These are phyloP conservation scores for Aspergillaceae sp. DNA, from an alignment of 2,329 filamentous ascomycete species.

Conservation along the genomic window DNA sequence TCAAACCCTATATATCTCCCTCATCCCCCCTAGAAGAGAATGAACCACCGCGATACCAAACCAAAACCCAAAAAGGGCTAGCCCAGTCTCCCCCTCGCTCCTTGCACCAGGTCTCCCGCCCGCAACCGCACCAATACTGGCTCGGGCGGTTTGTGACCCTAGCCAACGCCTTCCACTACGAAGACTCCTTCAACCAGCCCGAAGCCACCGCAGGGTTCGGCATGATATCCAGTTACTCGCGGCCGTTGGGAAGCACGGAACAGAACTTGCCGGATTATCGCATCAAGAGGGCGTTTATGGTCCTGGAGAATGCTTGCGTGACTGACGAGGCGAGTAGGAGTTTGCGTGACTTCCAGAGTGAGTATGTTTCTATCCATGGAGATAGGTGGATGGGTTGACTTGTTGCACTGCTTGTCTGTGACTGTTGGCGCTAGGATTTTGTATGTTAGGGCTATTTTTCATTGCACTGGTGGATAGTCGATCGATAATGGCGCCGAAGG, in stretches of 20 bases:
- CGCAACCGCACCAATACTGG: conserved; percentile 22
- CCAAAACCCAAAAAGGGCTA: not conserved
- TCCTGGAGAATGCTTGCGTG: conserved; percentile 24
- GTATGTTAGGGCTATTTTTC: too few species aligned
- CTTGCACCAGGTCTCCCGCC: conserved; percentile 13
- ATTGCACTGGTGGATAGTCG: too few species aligned
- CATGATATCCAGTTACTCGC: conserved; percentile 15
- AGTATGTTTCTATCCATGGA: conserved; percentile 16
- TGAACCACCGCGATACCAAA: not conserved
- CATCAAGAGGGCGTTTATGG: conserved; percentile 25
- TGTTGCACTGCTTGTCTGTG: not conserved
- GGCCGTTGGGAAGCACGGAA: conserved; percentile 8
- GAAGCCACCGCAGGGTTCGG: conserved; percentile 19
- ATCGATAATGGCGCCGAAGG: too few species aligned
- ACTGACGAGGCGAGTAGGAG: conserved; percentile 28
- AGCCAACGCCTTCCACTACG: conserved; percentile 23
- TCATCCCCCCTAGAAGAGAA: not conserved
- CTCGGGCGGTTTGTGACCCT: conserved; percentile 24
- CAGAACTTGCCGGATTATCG: conserved; percentile 13
- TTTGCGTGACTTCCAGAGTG: conserved; percentile 20
- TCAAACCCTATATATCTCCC: not conserved
- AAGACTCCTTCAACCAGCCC: conserved; percentile 23
- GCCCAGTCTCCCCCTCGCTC: not conserved
- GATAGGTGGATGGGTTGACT: conserved; percentile 11
- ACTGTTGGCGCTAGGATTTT: too few species aligned